A percentile compares a stretch with the other conserved stretches of the same genome.
phyloP scores from a whole-genome alignment of 2,329 filamentous ascomycete genomes.

The Colletotrichum somersetense region DNA sequence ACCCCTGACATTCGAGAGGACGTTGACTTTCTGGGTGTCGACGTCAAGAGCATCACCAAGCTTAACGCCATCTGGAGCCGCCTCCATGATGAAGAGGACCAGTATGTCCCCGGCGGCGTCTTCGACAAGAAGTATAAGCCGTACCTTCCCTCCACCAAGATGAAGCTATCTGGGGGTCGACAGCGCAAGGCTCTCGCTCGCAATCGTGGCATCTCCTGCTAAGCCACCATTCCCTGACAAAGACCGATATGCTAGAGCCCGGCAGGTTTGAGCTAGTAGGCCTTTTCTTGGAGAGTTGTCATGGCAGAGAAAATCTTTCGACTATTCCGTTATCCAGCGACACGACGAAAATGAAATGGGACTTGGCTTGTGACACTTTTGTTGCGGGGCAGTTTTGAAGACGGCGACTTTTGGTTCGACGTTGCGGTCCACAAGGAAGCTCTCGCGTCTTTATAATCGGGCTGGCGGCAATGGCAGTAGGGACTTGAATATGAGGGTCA shows the following conservation, averaged over 20 bases:
- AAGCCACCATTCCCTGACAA: background rate
- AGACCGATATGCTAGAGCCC: background rate
- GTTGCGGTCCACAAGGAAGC: background rate
- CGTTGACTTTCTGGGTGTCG: slow-evolving; percentile 2
- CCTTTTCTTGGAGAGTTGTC: background rate
- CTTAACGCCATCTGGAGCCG: slow-evolving; percentile 35
- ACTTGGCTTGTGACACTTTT: background rate
- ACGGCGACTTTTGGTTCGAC: slow-evolving; percentile 1
- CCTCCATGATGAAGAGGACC: slow-evolving; percentile 15
- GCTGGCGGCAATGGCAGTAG: background rate
- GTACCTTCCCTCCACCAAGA: slow-evolving; percentile 15
- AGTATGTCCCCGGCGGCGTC: slow-evolving; percentile 16
- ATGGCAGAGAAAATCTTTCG: background rate
- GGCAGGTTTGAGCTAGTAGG: slow-evolving; percentile 3
- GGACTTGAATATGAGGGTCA: background rate
- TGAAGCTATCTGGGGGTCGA: slow-evolving; percentile 33
- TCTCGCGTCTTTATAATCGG: background rate
- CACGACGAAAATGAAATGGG: too few species aligned
- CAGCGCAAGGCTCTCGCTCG: slow-evolving; percentile 35
- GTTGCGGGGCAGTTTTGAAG: background rate
- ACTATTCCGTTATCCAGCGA: background rate
- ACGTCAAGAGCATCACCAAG: slow-evolving; percentile 32
- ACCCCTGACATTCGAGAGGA: background rate
- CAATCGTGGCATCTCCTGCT: slow-evolving; percentile 32
- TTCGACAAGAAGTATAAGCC: slow-evolving; percentile 40